phyloP scores from a whole-genome alignment of 352 stramenopile genomes.

The Globisporangium middletonii region DNA sequence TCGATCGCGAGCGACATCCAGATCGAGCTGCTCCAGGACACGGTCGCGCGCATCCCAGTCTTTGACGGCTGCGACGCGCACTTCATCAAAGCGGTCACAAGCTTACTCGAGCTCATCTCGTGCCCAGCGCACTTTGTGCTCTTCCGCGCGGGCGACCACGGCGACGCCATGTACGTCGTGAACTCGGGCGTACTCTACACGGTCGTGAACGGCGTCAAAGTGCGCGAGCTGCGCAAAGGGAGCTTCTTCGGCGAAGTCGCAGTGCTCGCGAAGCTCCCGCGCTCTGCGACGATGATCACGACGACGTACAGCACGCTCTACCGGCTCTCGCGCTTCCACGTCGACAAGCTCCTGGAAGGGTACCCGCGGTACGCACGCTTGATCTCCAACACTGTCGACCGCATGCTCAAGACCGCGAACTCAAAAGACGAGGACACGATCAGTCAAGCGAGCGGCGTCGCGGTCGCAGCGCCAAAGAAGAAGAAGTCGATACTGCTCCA shows the following conservation, averaged over 20 bases:
- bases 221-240: constrained; percentile 59
- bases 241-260: constrained; percentile 66
- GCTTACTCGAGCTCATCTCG: constrained; percentile 48
- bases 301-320: constrained; percentile 67
- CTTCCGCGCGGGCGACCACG: constrained; percentile 50
- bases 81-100: constrained; percentile 55
- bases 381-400: constrained; percentile 33
- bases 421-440: constrained; percentile 14
- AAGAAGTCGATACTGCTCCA: constrained; percentile 7
- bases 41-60: constrained; percentile 47
- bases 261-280: constrained; percentile 54
- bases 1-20: constrained; percentile 70
- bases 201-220: constrained; percentile 51
- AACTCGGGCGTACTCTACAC: constrained; percentile 57
- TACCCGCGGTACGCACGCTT: constrained; percentile 40
- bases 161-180: constrained; percentile 70
- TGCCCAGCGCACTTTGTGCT: constrained; percentile 49
- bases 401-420: constrained; percentile 32
- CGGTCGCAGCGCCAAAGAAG: not conserved
- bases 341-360: constrained; percentile 45
- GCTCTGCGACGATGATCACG: constrained; percentile 53
- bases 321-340: constrained; percentile 36
- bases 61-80: constrained; percentile 48
- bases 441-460: not conserved
- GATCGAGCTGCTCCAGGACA: constrained; percentile 47